Base-by-base conservation (phyloP, 306 rosid species). In the Begonia peltatifolia region DNA sequence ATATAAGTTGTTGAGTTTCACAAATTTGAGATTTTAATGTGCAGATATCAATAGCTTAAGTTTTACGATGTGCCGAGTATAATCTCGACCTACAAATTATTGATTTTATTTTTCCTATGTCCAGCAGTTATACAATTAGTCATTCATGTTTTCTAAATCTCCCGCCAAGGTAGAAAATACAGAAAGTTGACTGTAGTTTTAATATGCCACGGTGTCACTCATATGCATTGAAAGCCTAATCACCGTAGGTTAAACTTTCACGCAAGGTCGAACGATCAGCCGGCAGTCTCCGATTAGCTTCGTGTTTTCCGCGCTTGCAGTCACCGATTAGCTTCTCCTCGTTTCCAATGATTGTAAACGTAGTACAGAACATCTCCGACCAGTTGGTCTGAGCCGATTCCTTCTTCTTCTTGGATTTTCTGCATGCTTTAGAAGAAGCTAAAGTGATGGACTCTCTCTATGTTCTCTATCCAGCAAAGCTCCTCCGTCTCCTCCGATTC, bases 401-500 rank as follows among this genome's bases (percentile, higher is more conserved):
- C 94, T 15, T 85, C 97, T 65, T 89, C 97, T 15, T 89, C 97
- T 59, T 89, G 97, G 1, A 89, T 89, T 56, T 85, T 89, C 70
- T 76, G 83, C 75, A 50, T 70, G 77, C 81, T 78, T 58, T 85
- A 82, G 80, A 85, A 85, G 65, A 89, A 89, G 70, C 79, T 89
- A 49, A 89, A 89, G 71, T 89, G 97, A 1, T 95, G 97, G 12
- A 85, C 83, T 13, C 74, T 59, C 0, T 82, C 90, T 1, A 89
- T 72, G 12, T 74, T 82, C 67, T 89, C 97, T 11, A 93, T 63
- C 14, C 57, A 14, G 63, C 82, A 74, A 0, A 89, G 90, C 42
- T 68, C 83, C 20, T 43, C 54, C 0, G 95, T 89, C 47, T 80
- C 62, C 2, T 83, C 95, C 0, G 89, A 79, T 13, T 85, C 97